phyloP scores from a whole-genome alignment of 345 rosid species.

The Jatropha curcas region DNA sequence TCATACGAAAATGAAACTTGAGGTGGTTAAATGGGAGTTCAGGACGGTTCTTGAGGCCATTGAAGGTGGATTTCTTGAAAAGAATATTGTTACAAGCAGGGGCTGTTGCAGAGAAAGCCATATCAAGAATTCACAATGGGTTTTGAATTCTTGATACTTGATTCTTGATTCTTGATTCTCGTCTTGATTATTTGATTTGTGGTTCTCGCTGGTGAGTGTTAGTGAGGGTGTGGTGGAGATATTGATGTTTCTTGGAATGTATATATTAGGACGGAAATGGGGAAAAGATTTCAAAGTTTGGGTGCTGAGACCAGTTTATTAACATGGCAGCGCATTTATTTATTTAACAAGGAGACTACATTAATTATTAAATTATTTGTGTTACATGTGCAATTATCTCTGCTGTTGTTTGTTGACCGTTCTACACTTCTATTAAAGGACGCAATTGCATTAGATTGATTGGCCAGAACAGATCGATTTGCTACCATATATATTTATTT shows the following conservation, averaged over 20 bases:
- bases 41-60: not conserved
- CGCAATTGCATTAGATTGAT: too few species aligned
- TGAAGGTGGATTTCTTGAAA: slow-evolving; percentile 4
- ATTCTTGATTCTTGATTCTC: not conserved
- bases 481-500: too few species aligned
- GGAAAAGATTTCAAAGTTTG: slow-evolving; percentile 9
- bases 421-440: too few species aligned
- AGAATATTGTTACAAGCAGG: slow-evolving; percentile 2
- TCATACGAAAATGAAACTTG: not conserved
- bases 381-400: too few species aligned
- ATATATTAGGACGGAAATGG: not conserved
- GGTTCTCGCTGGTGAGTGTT: not conserved
- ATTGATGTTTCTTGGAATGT: not conserved
- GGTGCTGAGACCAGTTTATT: not conserved
- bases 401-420: too few species aligned
- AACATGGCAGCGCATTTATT: too few species aligned
- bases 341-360: too few species aligned
- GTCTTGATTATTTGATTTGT: too few species aligned
- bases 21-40: not conserved
- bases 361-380: too few species aligned
- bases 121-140: not conserved
- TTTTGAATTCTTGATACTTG: not conserved
- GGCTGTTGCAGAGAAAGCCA: slow-evolving; percentile 30
- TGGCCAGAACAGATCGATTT: too few species aligned
- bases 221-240: not conserved